A percentile compares a stretch with the other conserved stretches of the same genome.
Evolutionary conservation across 2,329 filamentous ascomycete species (phyloP).

Genomic region (Hymenoscyphus scutula): DNA sequence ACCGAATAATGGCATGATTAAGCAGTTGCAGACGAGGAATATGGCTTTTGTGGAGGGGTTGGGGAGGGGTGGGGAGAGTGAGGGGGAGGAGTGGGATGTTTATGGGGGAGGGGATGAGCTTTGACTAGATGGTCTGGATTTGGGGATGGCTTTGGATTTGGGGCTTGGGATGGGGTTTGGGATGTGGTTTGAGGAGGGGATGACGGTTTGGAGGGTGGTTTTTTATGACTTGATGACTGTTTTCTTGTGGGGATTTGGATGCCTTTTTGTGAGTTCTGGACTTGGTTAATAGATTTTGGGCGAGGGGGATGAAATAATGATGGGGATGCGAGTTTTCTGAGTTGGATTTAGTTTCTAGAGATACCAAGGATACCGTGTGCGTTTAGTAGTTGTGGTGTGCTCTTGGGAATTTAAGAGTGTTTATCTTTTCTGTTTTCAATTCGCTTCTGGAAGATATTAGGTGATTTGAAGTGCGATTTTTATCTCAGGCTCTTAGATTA

Average conservation of each 20-base stretch:
- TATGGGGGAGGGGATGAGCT: not conserved
- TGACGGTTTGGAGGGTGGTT: not conserved
- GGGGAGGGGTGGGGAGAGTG: not conserved
- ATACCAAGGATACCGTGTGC: not conserved
- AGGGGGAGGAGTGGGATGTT: not conserved
- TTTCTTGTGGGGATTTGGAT: not conserved
- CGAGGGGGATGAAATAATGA: not conserved
- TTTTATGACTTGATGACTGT: not conserved
- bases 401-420: too few species aligned
- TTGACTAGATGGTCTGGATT: too few species aligned
- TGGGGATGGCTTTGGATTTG: not conserved
- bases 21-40: conserved; percentile 1
- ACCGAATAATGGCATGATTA: conserved; percentile 22
- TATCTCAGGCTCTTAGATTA: too few species aligned
- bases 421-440: too few species aligned
- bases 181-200: not conserved
- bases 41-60: not conserved
- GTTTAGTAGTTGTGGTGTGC: too few species aligned
- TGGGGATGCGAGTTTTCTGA: not conserved
- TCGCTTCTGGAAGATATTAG: too few species aligned
- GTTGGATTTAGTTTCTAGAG: not conserved
- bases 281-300: not conserved
- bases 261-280: not conserved
- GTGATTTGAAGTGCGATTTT: too few species aligned
- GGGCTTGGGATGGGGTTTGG: not conserved